Percentiles rank a stretch among this genome's conserved stretches.
Evolutionary conservation across 176 grass and related monocot species (phyloP).

Genomic region (Bonia amplexicaulis): DNA sequence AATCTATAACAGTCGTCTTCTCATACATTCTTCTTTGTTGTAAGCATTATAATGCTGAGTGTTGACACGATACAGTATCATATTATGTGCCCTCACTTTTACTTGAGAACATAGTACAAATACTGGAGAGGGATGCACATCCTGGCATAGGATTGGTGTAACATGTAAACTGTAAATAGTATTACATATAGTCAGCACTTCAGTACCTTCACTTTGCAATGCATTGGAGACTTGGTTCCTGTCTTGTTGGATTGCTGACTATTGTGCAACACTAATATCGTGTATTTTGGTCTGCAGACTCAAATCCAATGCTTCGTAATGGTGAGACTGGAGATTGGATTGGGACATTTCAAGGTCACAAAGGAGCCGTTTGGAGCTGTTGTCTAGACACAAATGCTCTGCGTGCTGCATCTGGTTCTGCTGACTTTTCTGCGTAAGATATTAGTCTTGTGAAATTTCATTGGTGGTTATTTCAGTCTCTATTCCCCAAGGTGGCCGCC

Average conservation of each 20-base stretch:
- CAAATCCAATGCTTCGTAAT: conserved; percentile 96
- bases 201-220: not conserved
- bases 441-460: conserved; percentile 1
- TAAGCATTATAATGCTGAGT: not conserved
- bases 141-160: not conserved
- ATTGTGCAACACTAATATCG: not conserved
- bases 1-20: not conserved
- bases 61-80: not conserved
- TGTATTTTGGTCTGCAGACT: conserved; percentile 50
- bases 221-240: not conserved
- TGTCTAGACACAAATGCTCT: conserved; percentile 89
- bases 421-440: conserved; percentile 95
- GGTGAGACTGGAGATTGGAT: conserved; percentile 99
- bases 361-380: conserved; percentile 98
- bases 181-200: not conserved
- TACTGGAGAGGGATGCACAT: not conserved
- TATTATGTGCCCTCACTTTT: not conserved
- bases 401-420: conserved; percentile 80
- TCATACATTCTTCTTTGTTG: not conserved
- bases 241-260: not conserved
- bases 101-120: not conserved
- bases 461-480: not conserved
- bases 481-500: not conserved
- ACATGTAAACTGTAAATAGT: not conserved
- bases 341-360: conserved; percentile 98